Base-by-base conservation (phyloP, 495 filamentous ascomycete genomes). In the Neurospora discreta region DNA sequence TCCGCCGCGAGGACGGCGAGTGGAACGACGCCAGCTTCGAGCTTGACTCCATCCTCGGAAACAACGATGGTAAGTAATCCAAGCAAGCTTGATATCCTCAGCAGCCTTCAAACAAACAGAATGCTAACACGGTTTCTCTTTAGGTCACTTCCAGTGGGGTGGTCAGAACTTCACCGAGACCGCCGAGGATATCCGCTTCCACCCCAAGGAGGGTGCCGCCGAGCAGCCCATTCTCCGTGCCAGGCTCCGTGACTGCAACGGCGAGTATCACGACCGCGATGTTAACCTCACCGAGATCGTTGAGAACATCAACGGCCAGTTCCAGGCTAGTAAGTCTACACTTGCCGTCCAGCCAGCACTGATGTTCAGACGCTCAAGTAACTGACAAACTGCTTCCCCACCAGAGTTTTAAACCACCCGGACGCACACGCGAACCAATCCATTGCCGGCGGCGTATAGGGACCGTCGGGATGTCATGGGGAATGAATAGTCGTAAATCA, bases 101-200 rank as follows among this genome's bases (percentile, higher is more conserved):
- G 11, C n/a, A 65, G 18, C 26, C 26, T 65, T 65, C 26, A 65
- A 13, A 65, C 26, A 65, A 13, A 65, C 6, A 18, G 23, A 3
- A 65, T 65, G 13, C 52, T 65, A 33, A 65, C 52, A 18, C 33
- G 52, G 13, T 65, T 65, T 9, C 18, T 18, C 38, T 10, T 26
- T 70, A 87, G 85, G 85, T 0, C 26, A 33, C 8, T 86, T 87
- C 69, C 71, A 75, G 30, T 87, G 85, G 85, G 83, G 76, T 4
- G 84, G 80, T 11, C 44, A 58, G 8, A 73, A 80, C 75, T 87
- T 87, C 76, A 60, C 78, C 18, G 52, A 76, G 5, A 80, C 74
- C 38, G 83, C 85, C 52, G 67, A 80, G n/a, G 68, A 81, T 5
- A 78, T 86, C 68, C 58, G 20, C 68, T 83, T 87, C 68, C 15